phyloP scores from a whole-genome alignment of 306 rosid genomes.

The Casuarina glauca region DNA sequence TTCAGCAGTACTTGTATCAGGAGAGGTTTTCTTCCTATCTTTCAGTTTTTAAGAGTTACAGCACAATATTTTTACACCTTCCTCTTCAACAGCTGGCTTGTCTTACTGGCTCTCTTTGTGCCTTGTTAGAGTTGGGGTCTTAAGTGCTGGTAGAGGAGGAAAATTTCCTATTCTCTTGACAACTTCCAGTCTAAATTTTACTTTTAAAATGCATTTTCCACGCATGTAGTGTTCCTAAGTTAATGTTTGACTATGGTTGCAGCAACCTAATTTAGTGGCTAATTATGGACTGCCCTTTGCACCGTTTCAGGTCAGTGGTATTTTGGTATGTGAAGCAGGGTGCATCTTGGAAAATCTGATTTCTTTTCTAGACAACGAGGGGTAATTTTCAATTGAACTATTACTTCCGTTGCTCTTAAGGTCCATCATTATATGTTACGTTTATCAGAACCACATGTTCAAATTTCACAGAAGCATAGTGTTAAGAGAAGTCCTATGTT shows the following conservation, averaged over 20 bases:
- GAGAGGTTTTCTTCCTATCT: neutral
- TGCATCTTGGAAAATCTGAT: conserved; percentile 90
- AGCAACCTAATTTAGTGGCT: conserved; percentile 5
- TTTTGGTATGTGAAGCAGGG: conserved; percentile 95
- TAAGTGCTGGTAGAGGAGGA: neutral
- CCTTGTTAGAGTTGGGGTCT: neutral
- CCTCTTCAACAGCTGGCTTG: neutral
- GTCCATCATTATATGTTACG: neutral
- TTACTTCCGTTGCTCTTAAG: conserved; percentile 9
- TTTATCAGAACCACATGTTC: neutral
- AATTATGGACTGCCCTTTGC: conserved; percentile 29
- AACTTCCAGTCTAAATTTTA: neutral
- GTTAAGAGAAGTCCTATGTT: too few relatives aligned
- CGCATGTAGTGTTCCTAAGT: conserved; percentile 8
- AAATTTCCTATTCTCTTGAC: neutral
- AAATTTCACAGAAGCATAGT: neutral
- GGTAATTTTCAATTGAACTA: conserved; percentile 54
- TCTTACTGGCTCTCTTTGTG: neutral
- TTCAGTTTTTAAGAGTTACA: neutral
- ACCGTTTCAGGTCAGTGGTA: conserved; percentile 82
- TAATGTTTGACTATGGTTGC: conserved; percentile 9
- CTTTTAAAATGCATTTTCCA: conserved; percentile 15
- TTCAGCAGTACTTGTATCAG: conserved; percentile 1
- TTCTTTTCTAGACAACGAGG: conserved; percentile 76
- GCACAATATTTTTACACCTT: neutral